phyloP scores from a whole-genome alignment of 2,329 filamentous ascomycete genomes.

The Purpureocillium takamizusanense region DNA sequence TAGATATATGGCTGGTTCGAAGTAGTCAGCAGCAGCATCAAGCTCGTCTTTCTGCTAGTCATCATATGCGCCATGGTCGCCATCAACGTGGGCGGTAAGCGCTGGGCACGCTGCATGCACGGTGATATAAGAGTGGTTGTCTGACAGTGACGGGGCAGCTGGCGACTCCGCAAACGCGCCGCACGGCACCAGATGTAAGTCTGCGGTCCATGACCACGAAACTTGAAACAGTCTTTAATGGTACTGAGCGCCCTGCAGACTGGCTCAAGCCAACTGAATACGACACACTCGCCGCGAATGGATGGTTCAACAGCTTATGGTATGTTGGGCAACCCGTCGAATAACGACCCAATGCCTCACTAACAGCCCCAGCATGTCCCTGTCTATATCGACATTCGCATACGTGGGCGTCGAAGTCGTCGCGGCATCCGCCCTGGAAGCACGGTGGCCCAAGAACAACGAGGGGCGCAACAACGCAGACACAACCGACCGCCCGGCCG shows the following conservation, averaged over 20 bases:
- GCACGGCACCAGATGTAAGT: not conserved
- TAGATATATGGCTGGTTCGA: conserved; percentile 20
- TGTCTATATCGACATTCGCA: conserved; percentile 21
- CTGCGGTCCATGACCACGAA: too few relatives aligned
- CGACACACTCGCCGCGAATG: conserved; percentile 11
- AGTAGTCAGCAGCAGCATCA: conserved; percentile 13
- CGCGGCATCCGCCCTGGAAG: conserved; percentile 21
- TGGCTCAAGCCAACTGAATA: conserved; percentile 7
- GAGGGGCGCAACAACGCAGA: too few relatives aligned
- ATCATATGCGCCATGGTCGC: conserved; percentile 13
- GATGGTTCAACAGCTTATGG: conserved; percentile 15
- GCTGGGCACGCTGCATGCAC: not conserved
- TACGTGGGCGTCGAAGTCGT: conserved; percentile 23
- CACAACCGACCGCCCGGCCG: too few relatives aligned
- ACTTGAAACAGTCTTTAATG: too few relatives aligned
- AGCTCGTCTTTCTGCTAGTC: conserved; percentile 14
- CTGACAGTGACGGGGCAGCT: too few relatives aligned
- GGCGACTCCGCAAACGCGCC: not conserved
- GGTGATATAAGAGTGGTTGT: not conserved
- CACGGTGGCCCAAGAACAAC: conserved; percentile 12
- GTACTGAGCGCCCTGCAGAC: not conserved
- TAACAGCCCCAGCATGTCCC: conserved; percentile 12
- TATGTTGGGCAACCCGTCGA: too few relatives aligned
- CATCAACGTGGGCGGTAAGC: conserved; percentile 7
- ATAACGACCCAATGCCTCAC: not conserved